Evolutionary conservation across 257 asterid genomes (phyloP).

Genomic region (Lycium barbarum): DNA sequence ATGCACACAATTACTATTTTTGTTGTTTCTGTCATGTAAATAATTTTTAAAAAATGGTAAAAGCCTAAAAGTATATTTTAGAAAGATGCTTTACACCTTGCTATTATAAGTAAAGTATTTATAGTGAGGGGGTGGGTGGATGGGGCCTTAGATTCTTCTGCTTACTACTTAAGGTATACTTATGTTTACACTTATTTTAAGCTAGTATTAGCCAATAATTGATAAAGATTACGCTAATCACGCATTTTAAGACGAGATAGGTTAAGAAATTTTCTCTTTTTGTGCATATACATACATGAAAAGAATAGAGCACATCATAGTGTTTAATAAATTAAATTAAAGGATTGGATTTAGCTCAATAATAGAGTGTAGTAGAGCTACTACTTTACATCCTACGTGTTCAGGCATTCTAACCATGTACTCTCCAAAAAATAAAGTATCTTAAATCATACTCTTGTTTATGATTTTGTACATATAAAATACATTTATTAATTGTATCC

Average conservation of each 20-base stretch:
- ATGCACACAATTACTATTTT: conserved; percentile 27
- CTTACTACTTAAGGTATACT: neutral
- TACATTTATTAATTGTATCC: neutral
- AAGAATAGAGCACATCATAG: conserved; percentile 19
- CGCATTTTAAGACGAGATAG: conserved; percentile 23
- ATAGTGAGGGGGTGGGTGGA: neutral
- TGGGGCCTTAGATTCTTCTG: neutral
- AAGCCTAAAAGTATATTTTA: conserved; percentile 17
- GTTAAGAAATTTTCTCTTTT: neutral
- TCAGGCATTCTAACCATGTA: neutral
- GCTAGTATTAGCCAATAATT: conserved; percentile 20
- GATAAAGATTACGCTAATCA: neutral
- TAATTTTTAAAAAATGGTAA: neutral
- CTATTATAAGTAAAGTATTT: conserved; percentile 11
- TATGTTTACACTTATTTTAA: neutral
- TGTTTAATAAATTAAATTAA: neutral
- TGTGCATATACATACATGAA: conserved; percentile 24
- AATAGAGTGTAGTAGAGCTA: neutral
- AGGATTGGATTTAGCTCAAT: neutral
- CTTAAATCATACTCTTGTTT: neutral
- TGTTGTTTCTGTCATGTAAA: conserved; percentile 18
- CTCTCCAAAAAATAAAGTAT: neutral
- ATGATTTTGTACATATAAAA: neutral
- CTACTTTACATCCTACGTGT: neutral
- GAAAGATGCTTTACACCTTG: conserved; percentile 14